Conservation (phyloP, 257 asterid genomes). For the Perilla frutescens region DNA sequence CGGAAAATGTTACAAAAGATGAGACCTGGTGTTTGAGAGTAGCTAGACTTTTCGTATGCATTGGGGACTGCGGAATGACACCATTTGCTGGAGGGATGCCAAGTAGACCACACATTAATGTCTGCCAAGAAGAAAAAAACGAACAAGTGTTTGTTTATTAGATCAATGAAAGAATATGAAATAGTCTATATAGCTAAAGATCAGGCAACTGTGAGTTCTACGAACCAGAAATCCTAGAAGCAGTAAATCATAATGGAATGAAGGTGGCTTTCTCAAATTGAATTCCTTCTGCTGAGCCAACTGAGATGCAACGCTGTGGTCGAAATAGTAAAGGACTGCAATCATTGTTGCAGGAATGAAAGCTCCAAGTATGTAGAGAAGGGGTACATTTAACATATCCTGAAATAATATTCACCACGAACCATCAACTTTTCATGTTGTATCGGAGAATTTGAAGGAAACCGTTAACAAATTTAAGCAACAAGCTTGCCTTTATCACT, state of each 20-base stretch:
- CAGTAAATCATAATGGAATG: slow-evolving; percentile 81
- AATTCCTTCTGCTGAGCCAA: slow-evolving; percentile 89
- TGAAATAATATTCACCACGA: slow-evolving; percentile 43
- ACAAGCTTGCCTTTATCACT: slow-evolving; percentile 70
- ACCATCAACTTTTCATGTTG: slow-evolving; percentile 20
- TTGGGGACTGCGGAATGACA: slow-evolving; percentile 92
- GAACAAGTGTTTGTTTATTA: not conserved
- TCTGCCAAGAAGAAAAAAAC: slow-evolving; percentile 42
- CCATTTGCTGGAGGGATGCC: slow-evolving; percentile 96
- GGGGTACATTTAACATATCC: slow-evolving; percentile 83
- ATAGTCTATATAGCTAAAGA: not conserved
- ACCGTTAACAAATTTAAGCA: slow-evolving; percentile 6
- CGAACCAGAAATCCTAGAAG: slow-evolving; percentile 85
- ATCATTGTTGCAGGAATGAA: slow-evolving; percentile 89
- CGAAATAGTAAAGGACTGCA: slow-evolving; percentile 90
- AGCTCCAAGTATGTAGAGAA: slow-evolving; percentile 78
- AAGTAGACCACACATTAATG: slow-evolving; percentile 81
- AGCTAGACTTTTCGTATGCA: slow-evolving; percentile 89
- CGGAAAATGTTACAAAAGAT: not conserved
- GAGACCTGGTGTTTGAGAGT: slow-evolving; percentile 90
- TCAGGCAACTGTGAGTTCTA: slow-evolving; percentile 6
- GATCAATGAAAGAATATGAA: slow-evolving; percentile 7
- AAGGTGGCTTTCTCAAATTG: slow-evolving; percentile 82
- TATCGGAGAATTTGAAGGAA: not conserved
- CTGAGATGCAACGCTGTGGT: slow-evolving; percentile 94